Base-by-base conservation (phyloP, 768 basidiomycete species). In the Tulasnella sp. region DNA sequence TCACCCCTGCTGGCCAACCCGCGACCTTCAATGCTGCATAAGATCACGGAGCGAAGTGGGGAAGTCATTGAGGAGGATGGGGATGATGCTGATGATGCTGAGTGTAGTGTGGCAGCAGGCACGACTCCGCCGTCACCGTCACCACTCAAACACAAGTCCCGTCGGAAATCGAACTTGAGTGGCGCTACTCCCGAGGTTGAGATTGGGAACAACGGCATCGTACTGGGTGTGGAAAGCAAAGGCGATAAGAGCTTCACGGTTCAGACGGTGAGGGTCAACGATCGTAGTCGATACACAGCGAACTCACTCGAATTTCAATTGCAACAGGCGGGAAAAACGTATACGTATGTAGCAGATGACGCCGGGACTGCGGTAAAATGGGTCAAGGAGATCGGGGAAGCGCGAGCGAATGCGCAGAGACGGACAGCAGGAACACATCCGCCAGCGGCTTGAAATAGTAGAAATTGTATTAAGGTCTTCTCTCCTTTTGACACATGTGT, bases 341-440 rank as follows among this genome's bases (percentile, higher is more conserved):
- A 59, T 24, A 59, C 47, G 15, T 49, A 51, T 38, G 49, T 50
- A 27, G 45, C 56, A 19, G 56, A 59, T 13, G 47, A 59, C 24
- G 56, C 56, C 13, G n/a, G 19, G 19, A 34, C 44, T 19, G 27
- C 56, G 1, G 23, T 47, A 3, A 44, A 38, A 34, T 59, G 56
- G 56, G 56, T 59, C 10, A 49, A 47, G 27, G 56, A 59, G 30
- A 59, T 59, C 26, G 56, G 48, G 19, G 56, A 59, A 1, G 56
- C 43, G 15, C 54, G 54, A 15, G 32, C 54, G 41, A 43, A 7
- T 29, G 5, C 43, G 41, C 54, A 41, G 27, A 43, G 34, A 15
- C 34, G 34, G 34, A 15, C 34, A 15, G 5, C 34, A 7, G 34
- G 34, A 15, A 15, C 34, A 38, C 34, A 38, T 7, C 15, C 34